Evolutionary conservation across 495 filamentous ascomycete genomes (phyloP), one percentile per base, ranked within the genome.

Genomic region (Patellaria atrata): DNA sequence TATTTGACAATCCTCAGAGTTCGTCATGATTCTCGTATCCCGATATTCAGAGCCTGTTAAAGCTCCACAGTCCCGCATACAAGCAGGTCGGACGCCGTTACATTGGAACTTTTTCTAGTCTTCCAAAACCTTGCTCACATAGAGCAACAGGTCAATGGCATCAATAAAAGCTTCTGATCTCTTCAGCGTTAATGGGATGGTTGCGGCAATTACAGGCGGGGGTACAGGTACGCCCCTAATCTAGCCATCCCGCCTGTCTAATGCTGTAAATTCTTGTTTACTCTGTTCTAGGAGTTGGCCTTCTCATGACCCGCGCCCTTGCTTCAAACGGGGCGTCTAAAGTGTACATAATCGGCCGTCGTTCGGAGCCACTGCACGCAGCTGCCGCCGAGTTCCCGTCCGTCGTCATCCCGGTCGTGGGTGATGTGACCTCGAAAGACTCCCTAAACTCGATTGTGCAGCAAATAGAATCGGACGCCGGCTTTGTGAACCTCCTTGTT

Each of bases 231-330:
- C 18, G 12, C 17, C n/a, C n/a, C n/a, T n/a, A n/a, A n/a, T n/a
- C n/a, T n/a, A n/a, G n/a, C n/a, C n/a, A n/a, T n/a, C n/a, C n/a
- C n/a, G n/a, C n/a, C n/a, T n/a, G n/a, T n/a, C n/a, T n/a, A n/a
- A n/a, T n/a, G n/a, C n/a, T n/a, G n/a, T n/a, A n/a, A n/a, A n/a
- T n/a, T 14, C 16, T 21, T n/a, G n/a, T n/a, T n/a, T n/a, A n/a
- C n/a, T n/a, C n/a, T n/a, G n/a, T n/a, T n/a, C n/a, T n/a, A 76
- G 76, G 76, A 3, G 73, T 81, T 43, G 77, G 76, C 9, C 52
- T 66, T 2, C 69, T 67, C 55, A 80, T 79, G 62, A 63, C 78
- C 1, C 61, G 61, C 34, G 73, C 74, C 20, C 66, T 84, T 5
- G 74, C 62, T 3, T 29, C 45, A 31, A 74, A 77, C 43, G 79